Base-by-base conservation (phyloP, 305 asterid genomes). In the Fraxinus sp. region DNA sequence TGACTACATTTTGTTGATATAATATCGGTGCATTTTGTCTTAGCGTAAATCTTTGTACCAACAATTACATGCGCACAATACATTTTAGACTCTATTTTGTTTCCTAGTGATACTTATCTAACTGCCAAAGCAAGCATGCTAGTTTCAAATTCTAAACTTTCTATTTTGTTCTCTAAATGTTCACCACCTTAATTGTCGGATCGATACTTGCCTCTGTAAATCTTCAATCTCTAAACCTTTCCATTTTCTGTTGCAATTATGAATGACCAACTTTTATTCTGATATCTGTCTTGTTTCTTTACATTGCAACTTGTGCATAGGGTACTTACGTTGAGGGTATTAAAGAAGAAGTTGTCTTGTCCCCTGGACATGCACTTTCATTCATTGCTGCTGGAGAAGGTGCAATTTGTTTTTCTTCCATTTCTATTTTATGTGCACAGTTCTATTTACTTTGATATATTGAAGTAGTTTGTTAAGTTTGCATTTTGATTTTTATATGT, bases 371-470 rank as follows among this genome's bases (percentile, higher is more conserved):
- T 87, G 99, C 95, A 77, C 98, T 96, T 85, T 96, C 99, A 55
- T 96, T 96, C 90, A 94, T 96, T 87, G 98, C 98, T 86, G 98
- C 99, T 18, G 99, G 99, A 85, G 99, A 96, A 92, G 99, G 99
- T 94, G 88, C 76, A 30, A 41, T 70, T 37, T 78, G 57, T 30
- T 71, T 79, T 49, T 81, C 62, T 35, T 37, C 16, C 30, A 3
- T 74, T 73, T 79, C 57, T 71, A 10, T 84, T 66, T 68, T 62
- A 22, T 35, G 68, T 76, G 39, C 35, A 28, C 49, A 30, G 66
- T 76, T 39, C 68, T 28, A 41, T 39, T 74, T 77, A 2, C 78
- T 28, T 72, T 32, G 82, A 24, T 84, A 73, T 24, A 32, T 79
- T 35, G 77, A 49, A 32, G 24, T 74, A 57, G 77, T 79, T 57